Conservation (phyloP, 768 basidiomycete species). For the Fistulinella prunicolor region DNA sequence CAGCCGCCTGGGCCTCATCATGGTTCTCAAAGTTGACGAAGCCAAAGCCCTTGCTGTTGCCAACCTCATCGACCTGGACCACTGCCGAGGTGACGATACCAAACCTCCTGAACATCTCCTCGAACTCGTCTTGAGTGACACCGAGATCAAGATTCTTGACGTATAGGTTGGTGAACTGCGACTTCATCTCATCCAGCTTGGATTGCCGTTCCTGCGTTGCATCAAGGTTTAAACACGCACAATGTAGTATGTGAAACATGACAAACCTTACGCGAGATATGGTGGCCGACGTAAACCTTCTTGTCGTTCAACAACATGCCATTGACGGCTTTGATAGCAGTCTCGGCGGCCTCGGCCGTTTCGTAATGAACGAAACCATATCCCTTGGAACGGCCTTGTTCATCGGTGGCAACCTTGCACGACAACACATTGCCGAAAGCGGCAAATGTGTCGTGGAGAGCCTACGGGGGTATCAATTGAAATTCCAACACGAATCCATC, state of each 20-base stretch:
- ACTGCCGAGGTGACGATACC: conserved; percentile 89
- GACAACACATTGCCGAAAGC: conserved; percentile 98
- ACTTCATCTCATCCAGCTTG: conserved; percentile 96
- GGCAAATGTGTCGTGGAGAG: conserved; percentile 98
- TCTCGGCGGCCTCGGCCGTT: conserved; percentile 92
- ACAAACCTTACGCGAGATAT: conserved; percentile 91
- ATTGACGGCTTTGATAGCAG: conserved; percentile 97
- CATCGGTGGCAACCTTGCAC: conserved; percentile 98
- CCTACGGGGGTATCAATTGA: conserved; percentile 44
- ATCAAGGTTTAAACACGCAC: neutral
- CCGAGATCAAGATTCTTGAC: conserved; percentile 94
- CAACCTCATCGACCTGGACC: conserved; percentile 78
- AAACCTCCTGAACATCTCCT: conserved; percentile 69
- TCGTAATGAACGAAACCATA: conserved; percentile 99
- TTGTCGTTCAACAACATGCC: conserved; percentile 99
- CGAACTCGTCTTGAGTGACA: conserved; percentile 82
- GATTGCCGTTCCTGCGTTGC: conserved; percentile 82
- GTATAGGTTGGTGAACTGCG: conserved; percentile 98
- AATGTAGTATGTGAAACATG: too few relatives aligned
- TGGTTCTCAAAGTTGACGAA: conserved; percentile 96
- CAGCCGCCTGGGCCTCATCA: conserved; percentile 88
- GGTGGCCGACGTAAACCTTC: conserved; percentile 97
- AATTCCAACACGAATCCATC: neutral
- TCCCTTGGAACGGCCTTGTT: conserved; percentile 92
- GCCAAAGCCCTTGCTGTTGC: conserved; percentile 95